Base-by-base conservation (phyloP, 441 rosid genomes). In the Populus trichocarpa region DNA sequence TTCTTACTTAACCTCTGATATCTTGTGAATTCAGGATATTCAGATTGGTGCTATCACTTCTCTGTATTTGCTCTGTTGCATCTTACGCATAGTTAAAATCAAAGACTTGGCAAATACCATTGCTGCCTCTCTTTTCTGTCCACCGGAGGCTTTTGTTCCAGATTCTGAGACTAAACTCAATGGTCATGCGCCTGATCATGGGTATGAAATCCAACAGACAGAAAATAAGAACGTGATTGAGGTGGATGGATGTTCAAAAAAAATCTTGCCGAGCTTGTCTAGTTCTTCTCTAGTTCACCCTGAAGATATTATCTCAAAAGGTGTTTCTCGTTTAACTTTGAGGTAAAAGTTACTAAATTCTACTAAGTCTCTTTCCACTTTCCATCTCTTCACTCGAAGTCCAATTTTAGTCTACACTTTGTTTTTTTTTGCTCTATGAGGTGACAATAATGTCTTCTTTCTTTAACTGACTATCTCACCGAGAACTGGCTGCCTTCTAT, bases 91-190 rank as follows among this genome's bases (percentile, higher is more conserved):
- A 69, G 95, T 97, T 76, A 95, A 97, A 86, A 97, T 93, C 86
- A 97, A 90, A 87, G 99, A 97, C 86, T 83, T 95, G 94, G 97
- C 97, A 36, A 97, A 95, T 80, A 87, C 87, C 74, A 86, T 93
- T 88, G 96, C 98, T 81, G 97, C 96, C 83, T 93, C 97, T 71
- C 88, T 95, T 85, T 90, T 97, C 79, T 91, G 88, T 84, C 91
- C 91, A 14, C 77, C 86, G 6, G 93, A 90, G 81, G 92, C 88
- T 61, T 91, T 89, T 72, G 40, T 87, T 75, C 77, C 83, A 75
- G 80, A 78, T 75, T 86, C 90, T 75, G 87, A 87, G 80, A 87
- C 83, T 83, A 87, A 88, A 82, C 86, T 83, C 81, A 92, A 92
- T 81, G 93, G 95, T 63, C 78, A 74, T 82, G 77, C 82, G 68